Conservation (phyloP, 106 monocot species). For the Allium fistulosum region DNA sequence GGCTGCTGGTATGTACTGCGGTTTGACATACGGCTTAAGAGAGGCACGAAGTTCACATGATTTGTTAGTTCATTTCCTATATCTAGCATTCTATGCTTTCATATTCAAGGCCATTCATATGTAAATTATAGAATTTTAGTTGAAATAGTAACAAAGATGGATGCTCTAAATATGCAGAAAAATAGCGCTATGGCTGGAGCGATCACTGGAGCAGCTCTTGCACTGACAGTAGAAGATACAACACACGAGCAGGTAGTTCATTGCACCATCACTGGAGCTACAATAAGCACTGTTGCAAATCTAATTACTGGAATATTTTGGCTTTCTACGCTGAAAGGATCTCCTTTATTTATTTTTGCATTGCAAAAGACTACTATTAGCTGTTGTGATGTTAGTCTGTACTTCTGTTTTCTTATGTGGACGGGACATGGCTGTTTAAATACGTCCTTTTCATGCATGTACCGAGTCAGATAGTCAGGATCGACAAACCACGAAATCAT, state of each 20-base stretch:
- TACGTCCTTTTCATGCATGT: too few relatives aligned
- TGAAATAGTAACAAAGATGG: background rate
- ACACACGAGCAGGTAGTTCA: conserved; percentile 75
- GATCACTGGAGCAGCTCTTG: conserved; percentile 71
- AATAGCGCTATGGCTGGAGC: conserved; percentile 89
- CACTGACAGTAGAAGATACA: conserved; percentile 45
- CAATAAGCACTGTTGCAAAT: conserved; percentile 68
- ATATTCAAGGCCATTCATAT: background rate
- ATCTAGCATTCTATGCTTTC: background rate
- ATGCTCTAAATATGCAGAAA: conserved; percentile 33
- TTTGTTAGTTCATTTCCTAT: conserved; percentile 34
- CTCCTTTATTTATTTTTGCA: too few relatives aligned
- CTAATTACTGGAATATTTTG: conserved; percentile 64
- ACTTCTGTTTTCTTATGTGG: too few relatives aligned
- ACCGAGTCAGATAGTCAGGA: too few relatives aligned
- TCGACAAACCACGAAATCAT: too few relatives aligned
- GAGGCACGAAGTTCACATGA: conserved; percentile 86
- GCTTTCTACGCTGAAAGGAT: too few relatives aligned
- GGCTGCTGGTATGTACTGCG: conserved; percentile 76
- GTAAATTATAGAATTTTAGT: background rate
- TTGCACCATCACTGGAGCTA: conserved; percentile 77
- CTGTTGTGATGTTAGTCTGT: too few relatives aligned
- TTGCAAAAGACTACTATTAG: too few relatives aligned
- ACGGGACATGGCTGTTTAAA: too few relatives aligned
- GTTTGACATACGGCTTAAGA: conserved; percentile 75